Evolutionary conservation across 2,329 filamentous ascomycete genomes (phyloP).

Genomic region (Gaeumannomyces tritici): DNA sequence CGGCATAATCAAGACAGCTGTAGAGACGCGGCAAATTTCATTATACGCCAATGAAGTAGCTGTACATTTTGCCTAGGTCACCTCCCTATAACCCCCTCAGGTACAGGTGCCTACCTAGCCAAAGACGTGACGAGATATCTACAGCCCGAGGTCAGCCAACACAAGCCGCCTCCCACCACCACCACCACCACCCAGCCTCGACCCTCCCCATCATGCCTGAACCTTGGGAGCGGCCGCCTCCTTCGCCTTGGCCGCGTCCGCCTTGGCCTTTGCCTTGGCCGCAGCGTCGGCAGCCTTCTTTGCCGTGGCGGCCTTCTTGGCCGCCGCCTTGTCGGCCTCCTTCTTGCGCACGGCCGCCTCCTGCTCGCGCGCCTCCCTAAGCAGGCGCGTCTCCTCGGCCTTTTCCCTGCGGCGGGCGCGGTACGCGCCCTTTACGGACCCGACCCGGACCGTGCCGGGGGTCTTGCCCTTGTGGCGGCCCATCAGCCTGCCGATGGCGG

Average conservation of each 20-base stretch:
- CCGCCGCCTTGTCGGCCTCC: conserved; percentile 11
- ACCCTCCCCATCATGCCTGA: background rate
- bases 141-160: background rate
- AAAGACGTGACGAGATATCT: background rate
- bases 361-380: conserved; percentile 9
- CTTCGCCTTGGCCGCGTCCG: background rate
- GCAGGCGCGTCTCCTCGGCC: conserved; percentile 4
- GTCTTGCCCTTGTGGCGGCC: conserved; percentile 38
- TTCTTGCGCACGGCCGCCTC: conserved; percentile 13
- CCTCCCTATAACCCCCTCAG: too few species aligned
- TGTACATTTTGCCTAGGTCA: too few species aligned
- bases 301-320: conserved; percentile 10
- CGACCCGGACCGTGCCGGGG: conserved; percentile 32
- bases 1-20: too few species aligned
- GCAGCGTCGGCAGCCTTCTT: conserved; percentile 4
- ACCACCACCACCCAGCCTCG: background rate
- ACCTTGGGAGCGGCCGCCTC: background rate
- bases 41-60: too few species aligned
- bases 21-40: too few species aligned
- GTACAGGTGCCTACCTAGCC: too few species aligned
- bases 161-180: too few species aligned
- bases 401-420: conserved; percentile 14
- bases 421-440: conserved; percentile 39
- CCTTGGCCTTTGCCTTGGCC: conserved; percentile 6
- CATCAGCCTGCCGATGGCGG: conserved; percentile 45